A percentile compares a stretch with the other conserved stretches of the same genome.
These are phyloP conservation scores for Cercospora sp. DNA, from an alignment of 2,329 filamentous ascomycete species.

Conservation along the genomic window DNA sequence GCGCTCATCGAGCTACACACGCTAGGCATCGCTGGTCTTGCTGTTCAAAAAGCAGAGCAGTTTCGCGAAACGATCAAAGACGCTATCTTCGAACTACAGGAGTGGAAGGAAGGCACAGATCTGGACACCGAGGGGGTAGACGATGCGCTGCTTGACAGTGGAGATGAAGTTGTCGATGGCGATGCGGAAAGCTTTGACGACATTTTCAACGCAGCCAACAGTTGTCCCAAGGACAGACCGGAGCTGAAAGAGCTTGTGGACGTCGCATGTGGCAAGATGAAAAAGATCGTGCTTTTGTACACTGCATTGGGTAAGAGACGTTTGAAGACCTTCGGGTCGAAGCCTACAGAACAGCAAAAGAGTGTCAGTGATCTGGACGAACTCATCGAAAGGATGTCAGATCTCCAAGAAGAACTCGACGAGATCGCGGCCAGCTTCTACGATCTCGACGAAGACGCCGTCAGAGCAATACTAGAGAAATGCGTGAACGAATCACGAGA, in stretches of 20 bases:
- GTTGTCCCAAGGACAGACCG: conserved; percentile 65
- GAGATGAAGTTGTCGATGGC: conserved; percentile 44
- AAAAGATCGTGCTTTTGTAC: conserved; percentile 68
- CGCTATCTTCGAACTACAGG: conserved; percentile 79
- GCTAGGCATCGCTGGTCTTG: conserved; percentile 67
- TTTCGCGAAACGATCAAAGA: conserved; percentile 76
- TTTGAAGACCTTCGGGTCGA: conserved; percentile 49
- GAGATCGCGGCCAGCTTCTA: conserved; percentile 73
- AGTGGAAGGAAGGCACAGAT: conserved; percentile 71
- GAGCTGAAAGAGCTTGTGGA: conserved; percentile 68
- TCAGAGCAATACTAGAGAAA: conserved; percentile 59
- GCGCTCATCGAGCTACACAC: conserved; percentile 63
- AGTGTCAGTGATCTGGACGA: conserved; percentile 52
- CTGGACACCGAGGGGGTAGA: conserved; percentile 43
- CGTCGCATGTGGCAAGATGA: conserved; percentile 62
- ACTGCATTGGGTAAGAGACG: conserved; percentile 69
- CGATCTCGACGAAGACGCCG: conserved; percentile 60
- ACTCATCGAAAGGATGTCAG: conserved; percentile 57
- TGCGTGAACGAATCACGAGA: conserved; percentile 62
- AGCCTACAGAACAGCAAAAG: conserved; percentile 19
- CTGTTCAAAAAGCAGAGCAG: conserved; percentile 70
- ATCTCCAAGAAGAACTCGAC: conserved; percentile 67
- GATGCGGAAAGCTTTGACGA: conserved; percentile 61
- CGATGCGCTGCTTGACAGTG: conserved; percentile 40
- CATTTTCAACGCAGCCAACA: conserved; percentile 62